Evolutionary conservation across 1,284 basidiomycete species (phyloP), one percentile per base, ranked within the genome.

Genomic region (Leccinum olivaceoglutinosum): DNA sequence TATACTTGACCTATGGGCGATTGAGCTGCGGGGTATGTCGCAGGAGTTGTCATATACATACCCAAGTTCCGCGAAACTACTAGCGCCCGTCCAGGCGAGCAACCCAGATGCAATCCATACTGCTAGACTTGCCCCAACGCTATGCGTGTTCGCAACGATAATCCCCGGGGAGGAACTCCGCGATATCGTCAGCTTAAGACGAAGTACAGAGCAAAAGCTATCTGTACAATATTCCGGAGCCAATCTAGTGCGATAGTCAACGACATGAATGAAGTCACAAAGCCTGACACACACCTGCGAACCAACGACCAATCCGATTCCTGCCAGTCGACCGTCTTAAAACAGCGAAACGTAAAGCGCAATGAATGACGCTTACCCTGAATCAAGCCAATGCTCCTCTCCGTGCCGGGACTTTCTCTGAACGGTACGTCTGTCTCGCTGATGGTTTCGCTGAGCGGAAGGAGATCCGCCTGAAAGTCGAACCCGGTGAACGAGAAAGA

Each of bases 1-100:
- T 78, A 93, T 93, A 63, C 74, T 76, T 25, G 73, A 76, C 44
- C 73, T 74, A 32, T 29, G 7, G 49, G 38, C 4, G 18, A 46
- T 41, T 51, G 38, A 59, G 60, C 25, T 44, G 2, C 18, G 2
- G 21, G 11, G 4, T 25, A 51, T 51, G 2, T 51, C 21, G 29
- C 0, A 21, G 53, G 14, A 41, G 4, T 84, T 12, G 5, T 56
- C 21, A 46, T 25, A 9, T n/a, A 21, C 88, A 44, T 86, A 87
- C 61, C 92, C 92, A 61, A 97, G 80, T 76, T 96, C 93, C 8
- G 93, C 93, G 73, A 89, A 96, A 68, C 90, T 93, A 73, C 91
- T 93, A 51, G 93, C 94, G 4, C 95, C 95, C 5, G 95, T 96
- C 95, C 95, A 97, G 2, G 85, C 93, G 11, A 98, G 78, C 11